Evolutionary conservation across 2,329 filamentous ascomycete species (phyloP).

Genomic region (Sporothrix pseudoabietina): DNA sequence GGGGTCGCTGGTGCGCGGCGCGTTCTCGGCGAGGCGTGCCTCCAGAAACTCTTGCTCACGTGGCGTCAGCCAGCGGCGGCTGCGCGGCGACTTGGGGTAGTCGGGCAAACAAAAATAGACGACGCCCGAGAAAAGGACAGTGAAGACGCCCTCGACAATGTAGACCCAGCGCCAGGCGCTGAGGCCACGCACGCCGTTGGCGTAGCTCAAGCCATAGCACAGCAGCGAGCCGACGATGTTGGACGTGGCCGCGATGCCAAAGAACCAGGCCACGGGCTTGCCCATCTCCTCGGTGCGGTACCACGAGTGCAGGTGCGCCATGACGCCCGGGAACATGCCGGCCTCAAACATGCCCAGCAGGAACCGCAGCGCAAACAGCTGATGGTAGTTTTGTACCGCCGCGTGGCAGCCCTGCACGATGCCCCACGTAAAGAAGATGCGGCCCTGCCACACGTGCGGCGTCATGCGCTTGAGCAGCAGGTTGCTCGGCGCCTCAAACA

Average conservation of each 20-base stretch:
- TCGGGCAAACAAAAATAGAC: conserved; percentile 48
- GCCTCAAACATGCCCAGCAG: conserved; percentile 41
- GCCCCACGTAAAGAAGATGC: conserved; percentile 30
- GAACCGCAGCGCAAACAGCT: conserved; percentile 24
- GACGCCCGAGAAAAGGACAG: conserved; percentile 45
- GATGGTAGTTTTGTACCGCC: conserved; percentile 18
- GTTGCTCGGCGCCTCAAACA: conserved; percentile 58
- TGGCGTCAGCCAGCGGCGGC: conserved; percentile 28
- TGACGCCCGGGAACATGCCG: conserved; percentile 48
- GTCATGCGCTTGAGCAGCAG: conserved; percentile 49
- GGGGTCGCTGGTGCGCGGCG: conserved; percentile 38
- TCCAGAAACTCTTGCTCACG: conserved; percentile 32
- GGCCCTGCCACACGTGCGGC: conserved; percentile 26
- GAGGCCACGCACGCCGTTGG: conserved; percentile 37
- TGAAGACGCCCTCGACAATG: conserved; percentile 48
- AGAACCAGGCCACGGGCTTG: conserved; percentile 49
- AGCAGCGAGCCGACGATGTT: conserved; percentile 43
- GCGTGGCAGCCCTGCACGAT: conserved; percentile 27
- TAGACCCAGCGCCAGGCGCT: conserved; percentile 45
- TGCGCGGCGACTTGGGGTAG: conserved; percentile 41
- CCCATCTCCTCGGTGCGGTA: conserved; percentile 51
- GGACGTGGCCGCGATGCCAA: conserved; percentile 44
- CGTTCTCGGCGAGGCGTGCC: conserved; percentile 29
- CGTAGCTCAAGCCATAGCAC: conserved; percentile 40
- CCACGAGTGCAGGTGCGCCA: conserved; percentile 46